A percentile compares a stretch with the other conserved stretches of the same genome.
Evolutionary conservation across 176 grass and related monocot species (phyloP).

Genomic region (Rhynchospora pubera): DNA sequence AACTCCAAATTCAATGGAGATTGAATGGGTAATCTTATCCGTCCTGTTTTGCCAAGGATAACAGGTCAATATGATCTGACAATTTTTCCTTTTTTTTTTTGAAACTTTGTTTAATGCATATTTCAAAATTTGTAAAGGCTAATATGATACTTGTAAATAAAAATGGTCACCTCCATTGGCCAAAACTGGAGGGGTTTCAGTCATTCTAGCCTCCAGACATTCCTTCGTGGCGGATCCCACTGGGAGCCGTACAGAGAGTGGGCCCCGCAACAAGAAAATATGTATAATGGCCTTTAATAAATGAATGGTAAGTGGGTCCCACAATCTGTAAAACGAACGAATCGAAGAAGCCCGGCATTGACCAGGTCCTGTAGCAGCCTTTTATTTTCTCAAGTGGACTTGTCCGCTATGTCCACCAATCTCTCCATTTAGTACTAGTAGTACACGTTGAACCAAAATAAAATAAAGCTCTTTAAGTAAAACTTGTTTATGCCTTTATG

Average conservation of each 20-base stretch:
- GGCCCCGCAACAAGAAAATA: not conserved
- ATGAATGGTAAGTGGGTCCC: not conserved
- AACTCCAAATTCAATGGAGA: not conserved
- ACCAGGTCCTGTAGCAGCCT: not conserved
- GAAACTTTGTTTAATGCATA: not conserved
- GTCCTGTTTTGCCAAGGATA: not conserved
- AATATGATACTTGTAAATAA: not conserved
- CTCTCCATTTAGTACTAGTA: not conserved
- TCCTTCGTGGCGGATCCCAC: constrained; percentile 16
- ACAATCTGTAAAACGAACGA: constrained; percentile 10
- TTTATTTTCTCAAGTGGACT: not conserved
- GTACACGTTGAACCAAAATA: not conserved
- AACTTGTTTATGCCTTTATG: not conserved
- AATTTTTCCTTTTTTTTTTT: not conserved
- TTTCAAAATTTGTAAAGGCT: not conserved
- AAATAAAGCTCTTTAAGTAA: not conserved
- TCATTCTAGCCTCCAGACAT: not conserved
- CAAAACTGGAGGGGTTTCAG: not conserved
- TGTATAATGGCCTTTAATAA: constrained; percentile 1
- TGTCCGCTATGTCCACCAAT: not conserved
- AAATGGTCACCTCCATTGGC: not conserved
- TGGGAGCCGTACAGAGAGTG: not conserved
- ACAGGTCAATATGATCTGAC: not conserved
- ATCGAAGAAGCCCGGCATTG: constrained; percentile 25
- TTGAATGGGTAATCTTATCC: not conserved